Base-by-base conservation (phyloP, 2,329 filamentous ascomycete species). In the Xylariaceae sp. region DNA sequence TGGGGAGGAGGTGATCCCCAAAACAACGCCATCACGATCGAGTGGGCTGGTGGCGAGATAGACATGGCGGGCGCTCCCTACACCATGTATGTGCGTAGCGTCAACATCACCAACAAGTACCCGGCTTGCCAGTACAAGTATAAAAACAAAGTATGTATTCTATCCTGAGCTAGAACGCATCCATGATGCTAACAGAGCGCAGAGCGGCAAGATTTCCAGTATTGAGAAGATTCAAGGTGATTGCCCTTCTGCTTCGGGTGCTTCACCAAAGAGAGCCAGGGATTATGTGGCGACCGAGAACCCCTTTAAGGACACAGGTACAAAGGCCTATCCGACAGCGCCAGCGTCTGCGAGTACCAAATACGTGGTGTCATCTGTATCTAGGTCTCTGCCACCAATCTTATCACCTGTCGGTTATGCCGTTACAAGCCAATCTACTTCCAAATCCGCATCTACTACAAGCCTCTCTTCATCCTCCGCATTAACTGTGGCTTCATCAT, bases 61-160 rank as follows among this genome's bases (percentile, higher is more conserved):
- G 63, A 69, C 42, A 55, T 63, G 56, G 63, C 57, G 8, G 47
- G 41, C 1, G 60, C 44, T 42, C 67, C 67, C 5, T 69, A 68
- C 44, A 67, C 61, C 2, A 65, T 64, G 59, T 63, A 60, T n/a
- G 65, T 69, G 16, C 63, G 61, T 54, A 68, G 66, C 37, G 66
- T 68, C 49, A 67, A 63, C 21, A 69, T 69, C 47, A 68, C 62
- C 15, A 68, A 68, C 54, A 68, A 68, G 51, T 65, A 67, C 51
- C 67, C 67, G 8, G 66, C 67, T 2, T 65, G 62, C 52, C 53
- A 67, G 26, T 69, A 68, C 41, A 64, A 56, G 32, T 69, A 65
- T 48, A 64, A 60, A 22, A 65, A 67, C 43, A 65, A 57, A 51
- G 64, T 66, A 61, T 26, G 61, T 59, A 47, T 18, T 12, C 36